Percentiles rank a stretch among this genome's conserved stretches.
Evolutionary conservation across 129 eudicot species (phyloP).

Genomic region (Saposhnikovia divaricata): DNA sequence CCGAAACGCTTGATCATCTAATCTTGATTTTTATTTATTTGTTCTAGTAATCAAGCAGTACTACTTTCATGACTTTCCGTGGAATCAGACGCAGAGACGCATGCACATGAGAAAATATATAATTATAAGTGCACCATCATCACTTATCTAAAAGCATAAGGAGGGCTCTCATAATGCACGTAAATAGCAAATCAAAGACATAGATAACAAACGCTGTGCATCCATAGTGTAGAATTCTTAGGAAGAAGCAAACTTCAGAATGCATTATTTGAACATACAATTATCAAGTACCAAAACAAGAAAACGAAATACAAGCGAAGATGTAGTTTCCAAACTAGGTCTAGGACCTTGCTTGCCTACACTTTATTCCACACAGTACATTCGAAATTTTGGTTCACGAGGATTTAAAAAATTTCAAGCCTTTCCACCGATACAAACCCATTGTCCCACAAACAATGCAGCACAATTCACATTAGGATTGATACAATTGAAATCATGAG

Average conservation of each 20-base stretch:
- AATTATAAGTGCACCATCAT: not conserved
- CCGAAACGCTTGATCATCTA: too few relatives aligned
- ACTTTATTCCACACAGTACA: not conserved
- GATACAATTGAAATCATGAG: conserved; percentile 7
- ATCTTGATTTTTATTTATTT: too few relatives aligned
- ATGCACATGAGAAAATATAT: not conserved
- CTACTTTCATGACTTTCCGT: too few relatives aligned
- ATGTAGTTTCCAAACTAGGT: not conserved
- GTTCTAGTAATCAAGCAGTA: too few relatives aligned
- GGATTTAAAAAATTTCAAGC: not conserved
- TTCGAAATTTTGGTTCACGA: not conserved
- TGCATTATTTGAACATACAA: not conserved
- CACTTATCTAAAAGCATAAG: not conserved
- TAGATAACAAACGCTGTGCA: not conserved
- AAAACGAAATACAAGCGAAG: not conserved
- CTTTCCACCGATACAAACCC: conserved; percentile 41
- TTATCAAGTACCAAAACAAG: not conserved
- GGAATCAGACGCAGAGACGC: not conserved
- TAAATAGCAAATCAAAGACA: not conserved
- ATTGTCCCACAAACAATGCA: conserved; percentile 37
- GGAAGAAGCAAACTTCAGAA: not conserved
- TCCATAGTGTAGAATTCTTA: not conserved
- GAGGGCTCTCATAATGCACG: not conserved
- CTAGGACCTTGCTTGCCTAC: not conserved
- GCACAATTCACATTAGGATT: conserved; percentile 42